phyloP scores from a whole-genome alignment of 2,329 filamentous ascomycete genomes.

The Xylaria polymorpha region DNA sequence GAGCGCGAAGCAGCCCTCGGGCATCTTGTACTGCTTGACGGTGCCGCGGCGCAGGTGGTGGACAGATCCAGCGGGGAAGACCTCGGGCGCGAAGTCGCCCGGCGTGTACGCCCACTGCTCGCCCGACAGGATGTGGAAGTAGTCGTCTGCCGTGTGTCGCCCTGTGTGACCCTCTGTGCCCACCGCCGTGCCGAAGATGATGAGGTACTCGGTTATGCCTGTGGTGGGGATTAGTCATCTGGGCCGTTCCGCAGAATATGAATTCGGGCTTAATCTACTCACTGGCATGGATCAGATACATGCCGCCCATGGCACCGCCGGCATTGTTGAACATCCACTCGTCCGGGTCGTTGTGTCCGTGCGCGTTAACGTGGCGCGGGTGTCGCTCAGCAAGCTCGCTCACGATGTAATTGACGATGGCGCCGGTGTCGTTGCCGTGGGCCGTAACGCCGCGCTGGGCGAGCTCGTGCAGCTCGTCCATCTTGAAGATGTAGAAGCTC shows the following conservation, averaged over 20 bases:
- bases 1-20: slow-evolving; percentile 79
- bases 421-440: slow-evolving; percentile 80
- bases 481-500: slow-evolving; percentile 80
- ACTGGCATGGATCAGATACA: slow-evolving; percentile 92
- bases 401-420: slow-evolving; percentile 77
- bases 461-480: slow-evolving; percentile 74
- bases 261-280: slow-evolving; percentile 50
- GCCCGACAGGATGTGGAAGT: slow-evolving; percentile 89
- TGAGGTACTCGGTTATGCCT: slow-evolving; percentile 88
- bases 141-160: slow-evolving; percentile 91
- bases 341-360: slow-evolving; percentile 58
- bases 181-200: slow-evolving; percentile 85
- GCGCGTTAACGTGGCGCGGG: slow-evolving; percentile 69
- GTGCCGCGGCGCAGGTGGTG: slow-evolving; percentile 78
- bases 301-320: slow-evolving; percentile 89
- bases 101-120: slow-evolving; percentile 80
- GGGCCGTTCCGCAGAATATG: no score
- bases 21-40: slow-evolving; percentile 87
- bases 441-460: slow-evolving; percentile 71
- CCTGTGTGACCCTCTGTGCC: slow-evolving; percentile 91
- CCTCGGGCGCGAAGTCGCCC: slow-evolving; percentile 73
- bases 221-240: background rate
- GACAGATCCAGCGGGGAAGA: slow-evolving; percentile 75
- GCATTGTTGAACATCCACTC: slow-evolving; percentile 95
- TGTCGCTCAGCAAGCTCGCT: slow-evolving; percentile 69